Conservation (phyloP, 2,329 filamentous ascomycete species). For the Penicillium sp. region DNA sequence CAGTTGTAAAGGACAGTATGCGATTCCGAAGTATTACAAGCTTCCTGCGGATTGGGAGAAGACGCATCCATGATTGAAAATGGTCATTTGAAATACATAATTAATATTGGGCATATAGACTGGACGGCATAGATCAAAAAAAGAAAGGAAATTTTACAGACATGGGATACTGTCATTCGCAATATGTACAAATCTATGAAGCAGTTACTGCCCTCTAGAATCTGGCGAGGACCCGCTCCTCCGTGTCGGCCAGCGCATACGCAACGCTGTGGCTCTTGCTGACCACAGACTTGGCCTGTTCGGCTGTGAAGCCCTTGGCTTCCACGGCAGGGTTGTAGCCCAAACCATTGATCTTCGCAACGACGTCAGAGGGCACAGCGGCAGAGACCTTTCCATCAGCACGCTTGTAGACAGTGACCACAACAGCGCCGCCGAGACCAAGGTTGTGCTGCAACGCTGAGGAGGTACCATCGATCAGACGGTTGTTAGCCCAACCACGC, state of each 20-base stretch:
- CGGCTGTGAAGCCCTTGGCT: conserved; percentile 82
- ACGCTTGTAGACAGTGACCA: conserved; percentile 85
- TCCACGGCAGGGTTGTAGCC: conserved; percentile 92
- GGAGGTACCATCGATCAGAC: conserved; percentile 66
- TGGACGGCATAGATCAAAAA: not conserved
- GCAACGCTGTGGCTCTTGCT: conserved; percentile 69
- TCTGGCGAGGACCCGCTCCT: conserved; percentile 71
- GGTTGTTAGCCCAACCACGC: conserved; percentile 93
- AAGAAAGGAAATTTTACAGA: not conserved
- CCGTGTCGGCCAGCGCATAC: conserved; percentile 77
- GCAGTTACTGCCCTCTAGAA: conserved; percentile 47
- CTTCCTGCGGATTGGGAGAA: conserved; percentile 39
- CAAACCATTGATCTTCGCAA: conserved; percentile 67
- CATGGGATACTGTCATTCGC: conserved; percentile 1
- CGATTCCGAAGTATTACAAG: conserved; percentile 37
- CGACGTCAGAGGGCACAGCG: conserved; percentile 61
- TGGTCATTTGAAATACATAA: not conserved
- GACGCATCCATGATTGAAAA: conserved; percentile 26
- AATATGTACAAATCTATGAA: conserved; percentile 15
- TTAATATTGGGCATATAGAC: not conserved
- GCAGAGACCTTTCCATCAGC: conserved; percentile 71
- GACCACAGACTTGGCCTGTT: conserved; percentile 68
- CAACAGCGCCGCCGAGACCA: conserved; percentile 84
- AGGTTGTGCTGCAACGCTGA: conserved; percentile 89
- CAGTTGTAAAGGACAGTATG: conserved; percentile 43